Conservation (phyloP, 2,329 filamentous ascomycete genomes). For the Colletotrichum trifolii region DNA sequence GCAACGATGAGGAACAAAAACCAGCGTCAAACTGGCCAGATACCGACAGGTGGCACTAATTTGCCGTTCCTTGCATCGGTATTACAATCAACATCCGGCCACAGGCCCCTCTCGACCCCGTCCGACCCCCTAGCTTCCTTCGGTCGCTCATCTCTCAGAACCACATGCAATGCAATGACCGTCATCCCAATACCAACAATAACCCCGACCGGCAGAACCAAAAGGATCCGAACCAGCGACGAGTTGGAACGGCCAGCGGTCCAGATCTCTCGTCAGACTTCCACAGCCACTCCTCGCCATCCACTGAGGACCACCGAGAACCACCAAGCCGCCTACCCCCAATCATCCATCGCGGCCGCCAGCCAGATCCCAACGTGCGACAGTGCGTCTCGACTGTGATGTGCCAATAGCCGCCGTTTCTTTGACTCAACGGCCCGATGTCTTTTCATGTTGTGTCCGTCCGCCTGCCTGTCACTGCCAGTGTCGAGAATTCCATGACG, state of each 20-base stretch:
- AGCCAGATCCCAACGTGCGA: neutral
- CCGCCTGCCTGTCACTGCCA: neutral
- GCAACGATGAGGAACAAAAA: neutral
- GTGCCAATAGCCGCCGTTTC: too few relatives aligned
- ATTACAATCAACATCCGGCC: slow-evolving; percentile 25
- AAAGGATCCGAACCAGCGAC: neutral
- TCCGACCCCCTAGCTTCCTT: slow-evolving; percentile 4
- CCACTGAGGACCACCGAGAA: neutral
- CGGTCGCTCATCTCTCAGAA: slow-evolving; percentile 20
- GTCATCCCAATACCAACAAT: neutral
- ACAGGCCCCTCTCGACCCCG: slow-evolving; percentile 3
- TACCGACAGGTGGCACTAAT: neutral
- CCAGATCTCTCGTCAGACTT: slow-evolving; percentile 3
- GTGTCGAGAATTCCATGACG: neutral
- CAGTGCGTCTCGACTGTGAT: too few relatives aligned
- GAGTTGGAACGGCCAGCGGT: neutral
- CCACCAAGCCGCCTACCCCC: neutral
- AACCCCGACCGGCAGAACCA: neutral
- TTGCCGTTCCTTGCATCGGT: slow-evolving; percentile 11
- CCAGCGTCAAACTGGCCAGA: neutral
- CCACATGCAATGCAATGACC: slow-evolving; percentile 19
- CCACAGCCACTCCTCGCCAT: slow-evolving; percentile 20
- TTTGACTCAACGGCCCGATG: neutral
- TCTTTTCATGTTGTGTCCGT: too few relatives aligned
- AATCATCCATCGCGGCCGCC: neutral